A percentile compares a stretch with the other conserved stretches of the same genome.
Conservation (phyloP, 2,329 filamentous ascomycete species). For the Cryphonectria radicalis region DNA sequence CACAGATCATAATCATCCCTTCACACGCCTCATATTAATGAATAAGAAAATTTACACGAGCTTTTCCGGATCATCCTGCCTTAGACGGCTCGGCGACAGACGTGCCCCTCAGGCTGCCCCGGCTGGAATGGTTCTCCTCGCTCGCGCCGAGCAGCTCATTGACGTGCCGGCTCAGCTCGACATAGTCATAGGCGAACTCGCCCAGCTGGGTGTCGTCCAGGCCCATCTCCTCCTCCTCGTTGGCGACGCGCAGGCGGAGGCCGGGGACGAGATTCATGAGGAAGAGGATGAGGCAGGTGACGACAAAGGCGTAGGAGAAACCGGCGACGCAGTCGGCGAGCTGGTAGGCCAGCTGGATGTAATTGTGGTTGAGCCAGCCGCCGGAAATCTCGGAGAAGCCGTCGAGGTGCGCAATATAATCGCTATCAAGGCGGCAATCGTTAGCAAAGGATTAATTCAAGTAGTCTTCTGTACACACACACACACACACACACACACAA, state of each 20-base stretch:
- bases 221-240: constrained; percentile 71
- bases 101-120: constrained; percentile 31
- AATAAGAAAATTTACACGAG: neutral
- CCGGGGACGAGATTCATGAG: constrained; percentile 73
- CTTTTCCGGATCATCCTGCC: constrained; percentile 22
- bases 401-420: constrained; percentile 75
- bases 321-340: constrained; percentile 69
- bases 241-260: constrained; percentile 67
- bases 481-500: no score
- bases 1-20: neutral
- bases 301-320: constrained; percentile 67
- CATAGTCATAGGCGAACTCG: constrained; percentile 84
- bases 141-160: constrained; percentile 39
- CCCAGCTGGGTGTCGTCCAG: constrained; percentile 77
- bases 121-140: constrained; percentile 28
- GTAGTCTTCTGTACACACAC: neutral
- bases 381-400: constrained; percentile 63
- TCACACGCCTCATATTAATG: neutral
- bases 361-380: constrained; percentile 74
- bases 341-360: constrained; percentile 72
- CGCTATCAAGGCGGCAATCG: constrained; percentile 41
- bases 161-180: constrained; percentile 71
- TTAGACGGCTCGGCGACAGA: constrained; percentile 15
- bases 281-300: constrained; percentile 72
- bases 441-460: neutral